Conservation (phyloP, 2,329 filamentous ascomycete species). For the Penicillium sp. region DNA sequence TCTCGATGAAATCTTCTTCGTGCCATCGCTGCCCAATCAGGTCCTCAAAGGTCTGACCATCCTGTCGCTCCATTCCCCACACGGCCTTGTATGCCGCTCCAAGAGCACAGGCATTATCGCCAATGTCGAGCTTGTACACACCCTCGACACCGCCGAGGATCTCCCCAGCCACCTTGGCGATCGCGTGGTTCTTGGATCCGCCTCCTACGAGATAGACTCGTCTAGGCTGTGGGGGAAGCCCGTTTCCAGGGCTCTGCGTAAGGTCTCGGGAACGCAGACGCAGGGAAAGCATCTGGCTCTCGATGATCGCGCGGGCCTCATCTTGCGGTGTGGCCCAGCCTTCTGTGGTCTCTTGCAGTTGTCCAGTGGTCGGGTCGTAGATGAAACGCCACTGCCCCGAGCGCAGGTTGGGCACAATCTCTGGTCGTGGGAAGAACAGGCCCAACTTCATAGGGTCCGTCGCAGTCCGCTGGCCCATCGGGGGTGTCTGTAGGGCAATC, state of each 20-base stretch:
- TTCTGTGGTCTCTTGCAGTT: slow-evolving; percentile 50
- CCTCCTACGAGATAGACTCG: slow-evolving; percentile 93
- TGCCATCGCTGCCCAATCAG: slow-evolving; percentile 79
- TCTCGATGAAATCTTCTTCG: slow-evolving; percentile 75
- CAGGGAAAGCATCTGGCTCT: slow-evolving; percentile 90
- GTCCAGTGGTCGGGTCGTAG: slow-evolving; percentile 47
- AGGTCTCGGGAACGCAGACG: slow-evolving; percentile 76
- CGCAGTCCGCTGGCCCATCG: slow-evolving; percentile 57
- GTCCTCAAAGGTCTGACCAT: slow-evolving; percentile 76
- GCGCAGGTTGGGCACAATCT: slow-evolving; percentile 88
- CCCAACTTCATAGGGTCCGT: slow-evolving; percentile 70
- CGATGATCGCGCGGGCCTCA: slow-evolving; percentile 83
- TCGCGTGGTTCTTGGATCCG: slow-evolving; percentile 82
- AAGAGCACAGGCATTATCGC: slow-evolving; percentile 88
- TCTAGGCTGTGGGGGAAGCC: slow-evolving; percentile 74
- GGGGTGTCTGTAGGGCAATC: slow-evolving; percentile 61
- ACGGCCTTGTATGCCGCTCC: slow-evolving; percentile 94
- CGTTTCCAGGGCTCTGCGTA: slow-evolving; percentile 53
- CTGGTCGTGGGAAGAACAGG: slow-evolving; percentile 90
- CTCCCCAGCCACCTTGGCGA: slow-evolving; percentile 76
- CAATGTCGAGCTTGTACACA: slow-evolving; percentile 88
- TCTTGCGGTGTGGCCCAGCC: slow-evolving; percentile 55
- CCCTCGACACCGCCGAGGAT: slow-evolving; percentile 85
- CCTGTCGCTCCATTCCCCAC: slow-evolving; percentile 72
- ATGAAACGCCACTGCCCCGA: slow-evolving; percentile 83